Evolutionary conservation across 306 rosid genomes (phyloP), one percentile per base, ranked within the genome.

Genomic region (Styphnolobium japonicum): DNA sequence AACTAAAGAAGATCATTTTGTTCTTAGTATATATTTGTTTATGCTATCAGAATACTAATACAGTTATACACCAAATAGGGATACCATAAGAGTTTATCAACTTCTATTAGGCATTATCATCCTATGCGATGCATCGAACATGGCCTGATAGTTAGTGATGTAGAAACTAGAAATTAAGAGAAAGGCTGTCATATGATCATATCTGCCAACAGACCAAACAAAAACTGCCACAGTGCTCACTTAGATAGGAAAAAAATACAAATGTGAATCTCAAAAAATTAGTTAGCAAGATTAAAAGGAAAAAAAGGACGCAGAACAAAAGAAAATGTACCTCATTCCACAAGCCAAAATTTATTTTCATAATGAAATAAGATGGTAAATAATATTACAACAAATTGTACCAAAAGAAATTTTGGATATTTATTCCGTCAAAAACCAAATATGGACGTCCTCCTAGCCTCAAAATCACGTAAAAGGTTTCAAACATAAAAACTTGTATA

Each of bases 401-500:
- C 80, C 73, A 31, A 63, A 57, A 34, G 37, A 82, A 69, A 55
- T 40, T 55, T 37, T 52, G 58, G 49, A 76, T 79, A 77, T 31
- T 75, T 86, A 86, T 83, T 76, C 80, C 33, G 10, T 19, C 37
- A 18, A 72, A 72, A 42, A 71, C 69, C 76, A 42, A 78, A 37
- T 49, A 69, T 67, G 19, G 62, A 52, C 45, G 29, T 78, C 60
- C 64, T 19, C 67, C 62, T 11, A 67, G 10, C 75, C 80, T 55
- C 55, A 40, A 76, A 45, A 68, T 73, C 76, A 56, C 53, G 51
- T 36, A 60, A 74, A 63, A 45, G 39, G 64, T 82, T 62, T 55
- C 16, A 70, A 79, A 63, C 37, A 51, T 1, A 18, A 39, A 64
- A 45, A 56, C 9, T 23, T 43, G 74, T 6, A 9, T 21, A 27